Evolutionary conservation across 192 early-diverging fungal species (phyloP).

Genomic region (Backusella tarrabulga): DNA sequence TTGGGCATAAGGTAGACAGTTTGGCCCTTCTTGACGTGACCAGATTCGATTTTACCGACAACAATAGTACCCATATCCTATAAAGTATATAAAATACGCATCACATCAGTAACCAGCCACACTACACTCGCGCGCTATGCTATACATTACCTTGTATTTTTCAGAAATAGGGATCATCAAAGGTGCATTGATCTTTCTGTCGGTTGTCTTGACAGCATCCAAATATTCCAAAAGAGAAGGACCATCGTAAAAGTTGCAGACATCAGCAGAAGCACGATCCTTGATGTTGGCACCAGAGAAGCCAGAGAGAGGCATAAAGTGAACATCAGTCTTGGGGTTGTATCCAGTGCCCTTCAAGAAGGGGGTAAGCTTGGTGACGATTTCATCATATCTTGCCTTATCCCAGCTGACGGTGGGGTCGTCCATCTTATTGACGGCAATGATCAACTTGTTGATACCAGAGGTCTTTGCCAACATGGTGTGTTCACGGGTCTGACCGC

Average conservation of each 20-base stretch:
- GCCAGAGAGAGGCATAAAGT: slow-evolving; percentile 92
- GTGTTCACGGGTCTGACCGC: slow-evolving; percentile 99
- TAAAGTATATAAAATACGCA: not conserved
- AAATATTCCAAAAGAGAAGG: slow-evolving; percentile 86
- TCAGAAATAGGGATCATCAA: slow-evolving; percentile 94
- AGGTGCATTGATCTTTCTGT: slow-evolving; percentile 86
- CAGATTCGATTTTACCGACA: slow-evolving; percentile 96
- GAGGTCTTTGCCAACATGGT: slow-evolving; percentile 94
- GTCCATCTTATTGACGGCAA: slow-evolving; percentile 99
- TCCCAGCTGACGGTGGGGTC: slow-evolving; percentile 94
- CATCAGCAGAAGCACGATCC: slow-evolving; percentile 52
- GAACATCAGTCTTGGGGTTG: slow-evolving; percentile 83
- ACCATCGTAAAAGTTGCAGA: slow-evolving; percentile 80
- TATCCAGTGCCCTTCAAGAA: slow-evolving; percentile 93
- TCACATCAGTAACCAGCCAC: no score
- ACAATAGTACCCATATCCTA: slow-evolving; percentile 97
- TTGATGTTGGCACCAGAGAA: slow-evolving; percentile 97
- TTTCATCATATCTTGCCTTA: slow-evolving; percentile 92
- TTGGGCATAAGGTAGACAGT: slow-evolving; percentile 92
- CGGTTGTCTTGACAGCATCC: slow-evolving; percentile 77
- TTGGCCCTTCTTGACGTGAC: slow-evolving; percentile 86
- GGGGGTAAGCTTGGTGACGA: slow-evolving; percentile 76
- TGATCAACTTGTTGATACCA: slow-evolving; percentile 91
- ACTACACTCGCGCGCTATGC: no score
- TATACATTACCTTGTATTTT: slow-evolving; percentile 72